These are phyloP conservation scores for Phaeomoniella chlamydospora DNA, from an alignment of 2,329 filamentous ascomycete species.

Conservation along the genomic window DNA sequence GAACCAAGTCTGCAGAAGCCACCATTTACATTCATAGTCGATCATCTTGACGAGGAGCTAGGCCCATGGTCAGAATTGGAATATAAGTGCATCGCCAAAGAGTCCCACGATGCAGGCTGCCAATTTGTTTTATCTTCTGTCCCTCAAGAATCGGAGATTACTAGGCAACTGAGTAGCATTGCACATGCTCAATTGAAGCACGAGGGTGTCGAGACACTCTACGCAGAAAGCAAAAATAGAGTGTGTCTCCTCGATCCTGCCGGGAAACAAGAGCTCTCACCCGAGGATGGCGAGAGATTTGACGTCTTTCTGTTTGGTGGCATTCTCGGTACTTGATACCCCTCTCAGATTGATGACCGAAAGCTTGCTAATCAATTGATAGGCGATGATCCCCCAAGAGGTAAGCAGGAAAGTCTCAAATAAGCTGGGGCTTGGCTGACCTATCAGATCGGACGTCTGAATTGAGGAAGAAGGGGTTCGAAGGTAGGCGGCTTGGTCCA, in stretches of 20 bases:
- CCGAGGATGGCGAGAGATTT: slow-evolving; percentile 69
- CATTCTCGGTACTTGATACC: slow-evolving; percentile 69
- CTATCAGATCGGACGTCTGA: slow-evolving; percentile 62
- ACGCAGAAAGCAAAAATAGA: slow-evolving; percentile 53
- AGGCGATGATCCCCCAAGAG: slow-evolving; percentile 85
- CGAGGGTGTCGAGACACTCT: slow-evolving; percentile 70
- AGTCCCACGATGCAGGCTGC: slow-evolving; percentile 53
- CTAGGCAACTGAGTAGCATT: neutral
- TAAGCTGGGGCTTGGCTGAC: slow-evolving; percentile 6
- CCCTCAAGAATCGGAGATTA: slow-evolving; percentile 27
- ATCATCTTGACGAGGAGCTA: slow-evolving; percentile 90
- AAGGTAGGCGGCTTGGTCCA: slow-evolving; percentile 72
- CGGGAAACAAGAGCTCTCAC: slow-evolving; percentile 65
- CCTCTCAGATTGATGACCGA: slow-evolving; percentile 1
- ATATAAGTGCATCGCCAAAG: slow-evolving; percentile 73
- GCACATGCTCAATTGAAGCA: slow-evolving; percentile 53
- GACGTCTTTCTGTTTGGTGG: slow-evolving; percentile 92
- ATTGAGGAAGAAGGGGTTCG: slow-evolving; percentile 82
- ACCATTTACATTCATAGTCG: slow-evolving; percentile 73
- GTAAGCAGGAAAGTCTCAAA: slow-evolving; percentile 40
- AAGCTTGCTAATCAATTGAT: slow-evolving; percentile 3
- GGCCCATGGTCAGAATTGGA: slow-evolving; percentile 90
- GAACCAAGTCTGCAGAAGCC: no score
- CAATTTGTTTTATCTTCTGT: slow-evolving; percentile 74
- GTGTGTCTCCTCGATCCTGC: slow-evolving; percentile 85